Conservation (phyloP, 805 yeast species). For the Nakazawaea ishiwadae region DNA sequence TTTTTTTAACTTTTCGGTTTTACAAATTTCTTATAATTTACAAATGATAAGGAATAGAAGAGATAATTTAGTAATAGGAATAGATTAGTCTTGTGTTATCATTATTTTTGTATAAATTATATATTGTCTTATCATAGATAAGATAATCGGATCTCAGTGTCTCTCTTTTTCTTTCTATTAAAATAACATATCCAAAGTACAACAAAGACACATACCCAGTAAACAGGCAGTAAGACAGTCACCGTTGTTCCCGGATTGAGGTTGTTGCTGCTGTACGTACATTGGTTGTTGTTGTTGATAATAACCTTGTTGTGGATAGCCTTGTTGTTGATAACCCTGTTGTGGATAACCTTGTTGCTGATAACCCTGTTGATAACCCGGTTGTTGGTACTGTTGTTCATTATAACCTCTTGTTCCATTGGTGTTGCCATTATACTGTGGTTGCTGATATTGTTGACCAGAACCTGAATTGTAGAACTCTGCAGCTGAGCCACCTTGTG, state of each 20-base stretch:
- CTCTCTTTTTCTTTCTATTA: constrained; percentile 17
- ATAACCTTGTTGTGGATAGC: constrained; percentile 25
- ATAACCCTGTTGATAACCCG: neutral
- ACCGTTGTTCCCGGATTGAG: constrained; percentile 28
- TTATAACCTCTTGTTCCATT: neutral
- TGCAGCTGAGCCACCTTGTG: constrained; percentile 16
- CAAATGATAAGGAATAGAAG: no score
- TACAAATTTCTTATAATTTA: no score
- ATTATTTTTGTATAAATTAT: no score
- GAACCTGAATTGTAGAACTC: constrained; percentile 13
- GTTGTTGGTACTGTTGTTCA: constrained; percentile 1
- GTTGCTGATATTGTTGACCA: constrained; percentile 1
- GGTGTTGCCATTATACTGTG: neutral
- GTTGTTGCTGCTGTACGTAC: constrained; percentile 50
- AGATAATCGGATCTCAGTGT: no score
- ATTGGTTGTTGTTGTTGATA: constrained; percentile 42
- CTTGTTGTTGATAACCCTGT: constrained; percentile 18
- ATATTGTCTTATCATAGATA: no score
- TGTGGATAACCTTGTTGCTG: constrained; percentile 13
- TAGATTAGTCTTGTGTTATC: no score
- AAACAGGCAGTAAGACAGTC: constrained; percentile 50
- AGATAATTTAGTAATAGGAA: no score
- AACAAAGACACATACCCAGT: constrained; percentile 52
- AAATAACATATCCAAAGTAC: constrained; percentile 47
- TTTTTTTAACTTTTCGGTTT: no score